A percentile compares a stretch with the other conserved stretches of the same genome.
Evolutionary conservation across 257 asterid genomes (phyloP).

Genomic region (Lantana camara): DNA sequence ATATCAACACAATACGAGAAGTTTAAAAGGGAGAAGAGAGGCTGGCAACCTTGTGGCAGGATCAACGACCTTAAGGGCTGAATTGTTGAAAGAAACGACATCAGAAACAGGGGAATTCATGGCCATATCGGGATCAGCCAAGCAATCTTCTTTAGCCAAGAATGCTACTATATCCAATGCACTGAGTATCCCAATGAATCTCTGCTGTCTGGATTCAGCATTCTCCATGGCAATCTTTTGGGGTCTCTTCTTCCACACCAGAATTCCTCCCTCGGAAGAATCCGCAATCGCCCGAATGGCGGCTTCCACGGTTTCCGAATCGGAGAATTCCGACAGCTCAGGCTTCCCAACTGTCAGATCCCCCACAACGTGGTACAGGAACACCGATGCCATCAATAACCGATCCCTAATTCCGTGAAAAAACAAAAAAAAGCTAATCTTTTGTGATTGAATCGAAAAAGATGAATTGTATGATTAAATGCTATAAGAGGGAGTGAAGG

Average conservation of each 20-base stretch:
- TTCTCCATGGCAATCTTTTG: constrained; percentile 57
- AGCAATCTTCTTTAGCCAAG: constrained; percentile 69
- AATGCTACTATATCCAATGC: constrained; percentile 85
- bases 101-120: constrained; percentile 82
- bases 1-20: too few relatives aligned
- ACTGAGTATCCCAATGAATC: constrained; percentile 89
- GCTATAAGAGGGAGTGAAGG: constrained; percentile 55
- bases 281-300: constrained; percentile 87
- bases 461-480: too few relatives aligned
- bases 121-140: constrained; percentile 77
- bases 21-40: neutral
- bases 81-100: constrained; percentile 61
- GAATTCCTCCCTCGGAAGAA: constrained; percentile 86
- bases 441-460: too few relatives aligned
- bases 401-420: too few relatives aligned
- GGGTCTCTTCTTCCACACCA: constrained; percentile 87
- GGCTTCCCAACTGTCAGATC: constrained; percentile 99
- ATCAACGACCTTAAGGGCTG: constrained; percentile 84
- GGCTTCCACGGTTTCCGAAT: constrained; percentile 81
- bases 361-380: constrained; percentile 93
- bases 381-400: constrained; percentile 72
- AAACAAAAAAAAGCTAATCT: too few relatives aligned
- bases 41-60: constrained; percentile 83
- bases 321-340: constrained; percentile 79
- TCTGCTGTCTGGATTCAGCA: constrained; percentile 71